These are phyloP conservation scores for Podosphaera fusca DNA, from an alignment of 2,329 filamentous ascomycete species.

Conservation along the genomic window DNA sequence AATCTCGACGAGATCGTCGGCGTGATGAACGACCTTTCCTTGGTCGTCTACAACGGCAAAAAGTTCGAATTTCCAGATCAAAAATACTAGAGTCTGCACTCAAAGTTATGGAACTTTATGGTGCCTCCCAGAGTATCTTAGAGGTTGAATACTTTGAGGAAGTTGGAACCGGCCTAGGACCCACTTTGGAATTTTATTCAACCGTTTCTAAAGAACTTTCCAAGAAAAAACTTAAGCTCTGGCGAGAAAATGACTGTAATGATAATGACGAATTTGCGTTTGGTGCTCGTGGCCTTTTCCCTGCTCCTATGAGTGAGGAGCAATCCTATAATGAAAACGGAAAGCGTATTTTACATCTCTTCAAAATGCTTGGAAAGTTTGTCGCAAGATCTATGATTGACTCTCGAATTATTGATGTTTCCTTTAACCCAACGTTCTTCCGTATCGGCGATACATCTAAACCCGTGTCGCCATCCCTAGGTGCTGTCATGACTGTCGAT, in stretches of 20 bases:
- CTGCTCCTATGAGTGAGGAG: slow-evolving; percentile 65
- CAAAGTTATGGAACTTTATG: slow-evolving; percentile 98
- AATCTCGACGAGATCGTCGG: slow-evolving; percentile 56
- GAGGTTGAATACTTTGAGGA: slow-evolving; percentile 99
- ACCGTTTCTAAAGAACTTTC: slow-evolving; percentile 93
- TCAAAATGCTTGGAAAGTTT: slow-evolving; percentile 89
- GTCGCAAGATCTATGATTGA: slow-evolving; percentile 96
- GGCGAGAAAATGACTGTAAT: slow-evolving; percentile 69
- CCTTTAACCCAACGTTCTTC: slow-evolving; percentile 96
- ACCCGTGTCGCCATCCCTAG: slow-evolving; percentile 58
- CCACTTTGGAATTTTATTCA: slow-evolving; percentile 93
- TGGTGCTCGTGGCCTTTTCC: slow-evolving; percentile 68
- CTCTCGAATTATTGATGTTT: slow-evolving; percentile 89
- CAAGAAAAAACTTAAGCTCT: slow-evolving; percentile 89
- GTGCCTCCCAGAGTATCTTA: slow-evolving; percentile 81
- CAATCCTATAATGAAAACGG: slow-evolving; percentile 53
- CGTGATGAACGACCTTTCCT: slow-evolving; percentile 80
- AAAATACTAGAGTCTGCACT: slow-evolving; percentile 90
- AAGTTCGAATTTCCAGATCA: slow-evolving; percentile 88
- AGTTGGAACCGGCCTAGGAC: slow-evolving; percentile 84
- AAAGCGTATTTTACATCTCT: slow-evolving; percentile 70
- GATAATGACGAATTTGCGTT: slow-evolving; percentile 63
- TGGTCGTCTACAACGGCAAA: slow-evolving; percentile 78
- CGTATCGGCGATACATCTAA: slow-evolving; percentile 50
- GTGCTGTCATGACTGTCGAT: slow-evolving; percentile 76